These are phyloP conservation scores for Phytophthora chlamydospora DNA, from an alignment of 352 stramenopile species.

Conservation along the genomic window DNA sequence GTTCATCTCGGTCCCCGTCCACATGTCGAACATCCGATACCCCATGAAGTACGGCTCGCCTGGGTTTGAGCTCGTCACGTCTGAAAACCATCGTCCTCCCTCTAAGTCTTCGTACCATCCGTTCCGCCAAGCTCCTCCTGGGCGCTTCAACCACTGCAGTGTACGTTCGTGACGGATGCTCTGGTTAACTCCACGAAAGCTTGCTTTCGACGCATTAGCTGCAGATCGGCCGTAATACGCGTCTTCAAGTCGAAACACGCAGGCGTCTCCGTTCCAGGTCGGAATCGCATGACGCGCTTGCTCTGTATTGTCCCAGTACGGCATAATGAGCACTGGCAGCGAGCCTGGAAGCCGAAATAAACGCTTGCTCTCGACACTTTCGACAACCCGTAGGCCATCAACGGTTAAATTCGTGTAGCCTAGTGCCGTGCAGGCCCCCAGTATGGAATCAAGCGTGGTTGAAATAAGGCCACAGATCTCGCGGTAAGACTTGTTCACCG, in stretches of 20 bases:
- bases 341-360: slow-evolving; percentile 16
- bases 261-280: slow-evolving; percentile 31
- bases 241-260: slow-evolving; percentile 24
- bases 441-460: slow-evolving; percentile 25
- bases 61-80: slow-evolving; percentile 25
- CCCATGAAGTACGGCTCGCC: slow-evolving; percentile 24
- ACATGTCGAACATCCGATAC: slow-evolving; percentile 26
- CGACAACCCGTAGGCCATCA: slow-evolving; percentile 24
- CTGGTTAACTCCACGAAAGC: slow-evolving; percentile 22
- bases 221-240: slow-evolving; percentile 4
- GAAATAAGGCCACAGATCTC: slow-evolving; percentile 22
- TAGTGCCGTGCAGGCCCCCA: slow-evolving; percentile 16
- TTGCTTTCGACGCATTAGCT: background rate
- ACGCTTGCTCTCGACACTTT: slow-evolving; percentile 14
- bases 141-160: slow-evolving; percentile 19
- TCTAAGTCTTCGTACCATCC: slow-evolving; percentile 36
- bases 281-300: slow-evolving; percentile 17
- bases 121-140: slow-evolving; percentile 21
- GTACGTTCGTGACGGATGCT: slow-evolving; percentile 21
- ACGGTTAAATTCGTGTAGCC: slow-evolving; percentile 29
- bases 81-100: slow-evolving; percentile 34
- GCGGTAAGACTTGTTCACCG: background rate
- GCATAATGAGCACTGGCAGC: slow-evolving; percentile 24
- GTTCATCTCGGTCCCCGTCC: slow-evolving; percentile 23
- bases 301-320: slow-evolving; percentile 15